Evolutionary conservation across 345 rosid species (phyloP).

Genomic region (Aquilaria sinensis): DNA sequence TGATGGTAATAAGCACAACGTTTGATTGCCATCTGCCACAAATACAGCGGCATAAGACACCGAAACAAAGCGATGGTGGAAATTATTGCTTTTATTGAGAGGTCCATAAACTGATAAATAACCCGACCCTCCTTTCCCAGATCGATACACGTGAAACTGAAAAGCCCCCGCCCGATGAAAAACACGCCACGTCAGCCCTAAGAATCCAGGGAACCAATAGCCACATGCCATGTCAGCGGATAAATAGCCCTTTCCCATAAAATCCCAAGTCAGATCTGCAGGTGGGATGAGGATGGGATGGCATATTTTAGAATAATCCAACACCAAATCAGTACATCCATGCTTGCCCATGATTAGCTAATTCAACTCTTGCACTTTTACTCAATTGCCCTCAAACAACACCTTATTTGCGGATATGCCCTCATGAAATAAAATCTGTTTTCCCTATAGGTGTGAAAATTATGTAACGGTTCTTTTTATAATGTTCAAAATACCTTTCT

Average conservation of each 20-base stretch:
- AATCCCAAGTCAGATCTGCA: constrained; percentile 14
- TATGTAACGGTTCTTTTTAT: too few relatives aligned
- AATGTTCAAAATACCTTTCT: too few relatives aligned
- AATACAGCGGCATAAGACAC: constrained; percentile 33
- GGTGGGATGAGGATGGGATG: constrained; percentile 20
- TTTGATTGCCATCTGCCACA: constrained; percentile 54
- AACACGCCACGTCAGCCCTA: constrained; percentile 33
- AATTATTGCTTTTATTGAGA: constrained; percentile 28
- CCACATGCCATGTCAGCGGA: constrained; percentile 30
- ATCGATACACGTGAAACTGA: constrained; percentile 54
- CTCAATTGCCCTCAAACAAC: constrained; percentile 10
- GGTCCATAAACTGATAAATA: constrained; percentile 23
- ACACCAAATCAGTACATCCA: neutral
- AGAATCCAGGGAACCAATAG: constrained; percentile 42
- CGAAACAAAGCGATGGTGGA: constrained; percentile 35
- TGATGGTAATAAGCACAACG: constrained; percentile 60
- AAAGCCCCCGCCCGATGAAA: constrained; percentile 21
- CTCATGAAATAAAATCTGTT: too few relatives aligned
- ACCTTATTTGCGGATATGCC: neutral
- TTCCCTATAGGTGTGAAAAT: too few relatives aligned
- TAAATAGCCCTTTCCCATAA: constrained; percentile 26
- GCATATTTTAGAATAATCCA: constrained; percentile 16
- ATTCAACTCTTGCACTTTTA: neutral
- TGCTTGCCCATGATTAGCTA: constrained; percentile 24
- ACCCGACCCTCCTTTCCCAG: constrained; percentile 15